Evolutionary conservation across 1,284 basidiomycete species (phyloP), one percentile per base, ranked within the genome.

Genomic region (Marasmius oreades): DNA sequence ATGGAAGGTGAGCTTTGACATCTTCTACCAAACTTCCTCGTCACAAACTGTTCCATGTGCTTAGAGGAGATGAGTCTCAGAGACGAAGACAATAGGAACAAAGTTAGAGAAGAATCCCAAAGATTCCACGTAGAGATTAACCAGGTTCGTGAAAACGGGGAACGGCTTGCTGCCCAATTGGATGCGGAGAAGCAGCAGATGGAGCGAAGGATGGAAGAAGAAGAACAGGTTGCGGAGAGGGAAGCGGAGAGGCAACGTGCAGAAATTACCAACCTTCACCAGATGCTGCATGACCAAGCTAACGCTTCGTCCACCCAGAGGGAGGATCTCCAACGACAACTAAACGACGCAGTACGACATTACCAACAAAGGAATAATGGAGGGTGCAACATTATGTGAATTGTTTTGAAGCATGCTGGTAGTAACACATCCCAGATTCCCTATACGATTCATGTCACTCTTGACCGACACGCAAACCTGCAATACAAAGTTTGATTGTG

Each of bases 1-100:
- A 71, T 76, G 69, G 63, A 68, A 61, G 63, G 58, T 53, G 5
- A 18, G 28, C n/a, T 39, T 6, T 16, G 39, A 7, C 5, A 5
- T 42, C n/a, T n/a, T 7, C 3, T 2, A 7, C n/a, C 20, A 14
- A 7, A 18, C n/a, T n/a, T 6, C n/a, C 20, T 42, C 3, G 11
- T 18, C 39, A 7, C 7, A 14, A 20, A 42, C 39, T 11, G n/a
- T 18, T 42, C n/a, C 6, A 14, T 24, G 7, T 23, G 8, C 8
- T 46, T 33, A 50, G 47, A 50, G 12, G 26, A 26, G 7, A 50
- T 50, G 24, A 14, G 14, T 18, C 26, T 28, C 2, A 28, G 14
- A 33, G 47, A 50, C 16, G 47, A 50, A 16, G 26, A 50, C 12
- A 33, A 26, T 31, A 28, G 47, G 12, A 16, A 28, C n/a, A 31